phyloP scores from a whole-genome alignment of 805 yeast genomes.

The Schwanniomyces yamadae region DNA sequence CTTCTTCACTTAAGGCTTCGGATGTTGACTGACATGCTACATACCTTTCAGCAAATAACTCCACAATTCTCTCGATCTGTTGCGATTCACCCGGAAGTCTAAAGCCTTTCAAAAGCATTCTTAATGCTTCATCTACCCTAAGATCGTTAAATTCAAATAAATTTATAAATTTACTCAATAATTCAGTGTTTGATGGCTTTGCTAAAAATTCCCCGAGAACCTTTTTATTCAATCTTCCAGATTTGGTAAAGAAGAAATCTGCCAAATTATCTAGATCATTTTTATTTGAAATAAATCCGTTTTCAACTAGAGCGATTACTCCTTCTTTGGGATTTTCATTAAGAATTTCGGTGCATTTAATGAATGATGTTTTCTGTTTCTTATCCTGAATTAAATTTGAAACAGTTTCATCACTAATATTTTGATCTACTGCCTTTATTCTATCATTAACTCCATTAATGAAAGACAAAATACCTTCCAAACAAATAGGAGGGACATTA shows the following conservation, averaged over 20 bases:
- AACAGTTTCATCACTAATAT: conserved; percentile 9
- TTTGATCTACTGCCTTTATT: conserved; percentile 25
- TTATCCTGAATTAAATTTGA: conserved; percentile 43
- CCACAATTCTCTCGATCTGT: conserved; percentile 90
- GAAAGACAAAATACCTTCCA: conserved; percentile 80
- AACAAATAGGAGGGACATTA: conserved; percentile 88
- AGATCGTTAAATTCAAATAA: conserved; percentile 72
- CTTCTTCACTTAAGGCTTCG: conserved; percentile 22
- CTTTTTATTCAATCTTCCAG: conserved; percentile 83
- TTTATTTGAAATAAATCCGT: conserved; percentile 55
- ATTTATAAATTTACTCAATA: conserved; percentile 63
- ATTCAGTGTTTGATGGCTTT: conserved; percentile 61
- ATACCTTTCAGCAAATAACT: conserved; percentile 79
- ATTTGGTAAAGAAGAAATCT: conserved; percentile 68
- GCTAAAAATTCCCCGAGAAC: conserved; percentile 84
- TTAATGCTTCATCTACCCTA: conserved; percentile 90
- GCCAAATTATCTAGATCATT: conserved; percentile 66
- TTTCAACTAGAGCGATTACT: conserved; percentile 57
- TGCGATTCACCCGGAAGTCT: conserved; percentile 97
- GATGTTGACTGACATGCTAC: conserved; percentile 54
- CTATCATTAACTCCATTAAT: conserved; percentile 61
- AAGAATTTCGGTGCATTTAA: conserved; percentile 70
- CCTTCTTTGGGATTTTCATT: conserved; percentile 82
- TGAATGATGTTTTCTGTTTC: conserved; percentile 68
- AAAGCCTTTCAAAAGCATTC: conserved; percentile 77